Evolutionary conservation across 768 basidiomycete species (phyloP).

Genomic region (Naganishia randhawae): DNA sequence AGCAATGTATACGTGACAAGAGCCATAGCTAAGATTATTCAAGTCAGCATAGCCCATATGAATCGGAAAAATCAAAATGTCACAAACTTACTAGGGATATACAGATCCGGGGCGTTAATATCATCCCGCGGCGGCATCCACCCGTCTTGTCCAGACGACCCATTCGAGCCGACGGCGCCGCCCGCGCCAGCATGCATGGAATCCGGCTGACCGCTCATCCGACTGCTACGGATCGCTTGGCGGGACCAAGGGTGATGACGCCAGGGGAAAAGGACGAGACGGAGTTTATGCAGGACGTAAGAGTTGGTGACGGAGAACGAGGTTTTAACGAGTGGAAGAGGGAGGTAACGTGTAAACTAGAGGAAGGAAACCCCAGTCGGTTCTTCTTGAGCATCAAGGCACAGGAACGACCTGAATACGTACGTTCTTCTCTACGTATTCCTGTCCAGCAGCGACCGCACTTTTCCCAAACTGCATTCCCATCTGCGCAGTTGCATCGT

Average conservation of each 20-base stretch:
- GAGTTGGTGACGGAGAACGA: slow-evolving; percentile 95
- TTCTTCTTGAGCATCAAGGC: neutral
- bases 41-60: neutral
- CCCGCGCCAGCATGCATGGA: neutral
- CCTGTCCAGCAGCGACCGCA: slow-evolving; percentile 88
- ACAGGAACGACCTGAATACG: slow-evolving; percentile 43
- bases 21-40: slow-evolving; percentile 68
- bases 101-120: slow-evolving; percentile 91
- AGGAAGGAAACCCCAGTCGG: neutral
- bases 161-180: slow-evolving; percentile 3
- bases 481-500: slow-evolving; percentile 89
- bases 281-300: slow-evolving; percentile 86
- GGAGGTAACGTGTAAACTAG: slow-evolving; percentile 77
- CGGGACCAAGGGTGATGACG: slow-evolving; percentile 81
- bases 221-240: slow-evolving; percentile 59
- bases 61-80: slow-evolving; percentile 33
- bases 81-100: slow-evolving; percentile 73
- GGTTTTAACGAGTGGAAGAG: slow-evolving; percentile 72
- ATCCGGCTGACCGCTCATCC: slow-evolving; percentile 52
- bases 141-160: slow-evolving; percentile 52
- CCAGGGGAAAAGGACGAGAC: slow-evolving; percentile 92
- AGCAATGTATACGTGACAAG: slow-evolving; percentile 92
- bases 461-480: slow-evolving; percentile 91
- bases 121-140: slow-evolving; percentile 89
- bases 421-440: slow-evolving; percentile 92